These are phyloP conservation scores for Exophiala lecanii-corni DNA, from an alignment of 2,329 filamentous ascomycete species.

Conservation along the genomic window DNA sequence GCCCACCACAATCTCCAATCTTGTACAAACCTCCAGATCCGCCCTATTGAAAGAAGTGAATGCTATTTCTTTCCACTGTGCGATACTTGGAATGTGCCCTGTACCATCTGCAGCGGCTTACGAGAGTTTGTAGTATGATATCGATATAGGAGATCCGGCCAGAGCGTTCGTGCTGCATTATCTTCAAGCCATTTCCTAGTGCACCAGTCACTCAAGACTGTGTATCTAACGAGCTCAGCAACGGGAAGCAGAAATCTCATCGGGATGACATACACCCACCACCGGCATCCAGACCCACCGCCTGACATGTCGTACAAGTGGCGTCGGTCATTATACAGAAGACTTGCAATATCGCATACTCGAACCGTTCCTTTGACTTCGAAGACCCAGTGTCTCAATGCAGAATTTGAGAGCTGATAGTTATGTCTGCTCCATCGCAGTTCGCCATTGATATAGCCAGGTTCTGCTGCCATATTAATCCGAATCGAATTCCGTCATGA, in stretches of 20 bases:
- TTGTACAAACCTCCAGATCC: not conserved
- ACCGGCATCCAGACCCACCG: conserved; percentile 16
- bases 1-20: conserved; percentile 1
- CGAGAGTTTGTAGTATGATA: not conserved
- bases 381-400: conserved; percentile 7
- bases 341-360: conserved; percentile 6
- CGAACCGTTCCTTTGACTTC: conserved; percentile 3
- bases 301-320: conserved; percentile 18
- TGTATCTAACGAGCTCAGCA: conserved; percentile 1
- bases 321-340: conserved; percentile 2
- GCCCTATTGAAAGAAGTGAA: not conserved
- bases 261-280: conserved; percentile 5
- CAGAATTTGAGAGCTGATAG: conserved; percentile 16
- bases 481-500: conserved; percentile 4
- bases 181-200: conserved; percentile 1
- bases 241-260: not conserved
- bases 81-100: conserved; percentile 1
- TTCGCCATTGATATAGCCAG: conserved; percentile 7
- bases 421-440: conserved; percentile 6
- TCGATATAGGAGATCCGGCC: conserved; percentile 6
- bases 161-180: conserved; percentile 1
- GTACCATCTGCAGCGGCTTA: not conserved
- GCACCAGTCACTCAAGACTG: conserved; percentile 6
- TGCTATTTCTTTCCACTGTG: not conserved
- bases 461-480: conserved; percentile 7